Evolutionary conservation across 345 rosid species (phyloP), one percentile per base, ranked within the genome.

Genomic region (Passiflora organensis): DNA sequence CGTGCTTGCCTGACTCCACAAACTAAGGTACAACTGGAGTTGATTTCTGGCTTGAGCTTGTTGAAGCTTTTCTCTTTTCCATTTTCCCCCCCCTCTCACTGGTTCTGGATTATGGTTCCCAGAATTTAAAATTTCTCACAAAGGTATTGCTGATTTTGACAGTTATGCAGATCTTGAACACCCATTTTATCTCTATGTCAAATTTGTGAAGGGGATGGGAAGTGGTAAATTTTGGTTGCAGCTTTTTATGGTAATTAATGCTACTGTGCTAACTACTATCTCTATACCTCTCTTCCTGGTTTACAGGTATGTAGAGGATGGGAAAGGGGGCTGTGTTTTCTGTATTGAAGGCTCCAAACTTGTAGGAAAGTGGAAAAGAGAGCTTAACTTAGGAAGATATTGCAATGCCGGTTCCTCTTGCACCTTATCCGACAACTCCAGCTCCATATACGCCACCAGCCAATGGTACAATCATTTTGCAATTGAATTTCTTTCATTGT

Each of bases 391-490:
- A 53, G 47, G 28, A 34, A 51, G 63, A 59, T 59, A 66, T 46
- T 70, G 70, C 70, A 86, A 93, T 89, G 99, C 95, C 94, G 57
- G 99, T 89, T 69, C 99, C 99, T 58, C 96, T 93, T 53, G 95
- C 95, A 37, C 99, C 96, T 18, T 93, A 93, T 75, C 99, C 98
- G 10, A 51, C 89, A 32, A 81, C 95, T 51, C 85, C 90, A 19
- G 62, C 80, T 19, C 75, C 80, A 13, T 75, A 74, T 65, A 67
- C 90, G 28, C 82, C 90, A 25, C 75, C 89, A 50, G 73, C 83
- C 34, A 81, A 77, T 70, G 91, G 96, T 89, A 79, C 51, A 6
- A 43, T 48, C 51, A 22, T 14, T 22, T 15, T n/a, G 8, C 24
- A 28, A 28, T 3, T 28, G 34, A 28, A 28, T 28, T 28, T 3